Conservation (phyloP, 129 eudicot genomes). For the Artemisia annua region DNA sequence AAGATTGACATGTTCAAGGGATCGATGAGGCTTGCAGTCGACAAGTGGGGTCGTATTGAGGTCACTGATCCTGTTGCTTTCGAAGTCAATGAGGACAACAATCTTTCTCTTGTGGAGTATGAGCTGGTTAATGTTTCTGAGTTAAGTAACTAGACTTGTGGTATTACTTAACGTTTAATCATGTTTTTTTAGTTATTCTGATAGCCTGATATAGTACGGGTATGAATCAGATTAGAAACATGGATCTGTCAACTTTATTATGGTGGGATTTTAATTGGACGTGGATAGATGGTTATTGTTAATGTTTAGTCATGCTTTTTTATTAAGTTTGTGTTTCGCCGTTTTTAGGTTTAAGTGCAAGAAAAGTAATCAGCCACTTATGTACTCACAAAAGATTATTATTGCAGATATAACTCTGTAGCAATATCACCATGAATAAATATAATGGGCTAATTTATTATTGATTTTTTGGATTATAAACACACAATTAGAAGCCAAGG, state of each 20-base stretch:
- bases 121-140: slow-evolving; percentile 49
- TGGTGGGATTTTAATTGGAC: slow-evolving; percentile 21
- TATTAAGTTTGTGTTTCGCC: background rate
- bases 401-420: background rate
- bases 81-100: slow-evolving; percentile 40
- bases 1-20: slow-evolving; percentile 44
- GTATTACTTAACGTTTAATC: slow-evolving; percentile 8
- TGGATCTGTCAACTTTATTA: slow-evolving; percentile 9
- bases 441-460: background rate
- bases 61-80: slow-evolving; percentile 31
- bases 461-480: background rate
- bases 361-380: background rate
- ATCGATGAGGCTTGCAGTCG: slow-evolving; percentile 47
- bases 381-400: background rate
- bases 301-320: background rate
- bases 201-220: slow-evolving; percentile 16
- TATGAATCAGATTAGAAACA: slow-evolving; percentile 17
- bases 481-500: background rate
- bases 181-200: slow-evolving; percentile 5
- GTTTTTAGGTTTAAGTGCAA: slow-evolving; percentile 3
- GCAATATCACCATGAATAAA: background rate
- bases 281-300: background rate
- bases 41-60: slow-evolving; percentile 48
- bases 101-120: slow-evolving; percentile 44
- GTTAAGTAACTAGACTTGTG: slow-evolving; percentile 19